phyloP scores from a whole-genome alignment of 169 alveolate genomes.

The Nephromyces sp. region DNA sequence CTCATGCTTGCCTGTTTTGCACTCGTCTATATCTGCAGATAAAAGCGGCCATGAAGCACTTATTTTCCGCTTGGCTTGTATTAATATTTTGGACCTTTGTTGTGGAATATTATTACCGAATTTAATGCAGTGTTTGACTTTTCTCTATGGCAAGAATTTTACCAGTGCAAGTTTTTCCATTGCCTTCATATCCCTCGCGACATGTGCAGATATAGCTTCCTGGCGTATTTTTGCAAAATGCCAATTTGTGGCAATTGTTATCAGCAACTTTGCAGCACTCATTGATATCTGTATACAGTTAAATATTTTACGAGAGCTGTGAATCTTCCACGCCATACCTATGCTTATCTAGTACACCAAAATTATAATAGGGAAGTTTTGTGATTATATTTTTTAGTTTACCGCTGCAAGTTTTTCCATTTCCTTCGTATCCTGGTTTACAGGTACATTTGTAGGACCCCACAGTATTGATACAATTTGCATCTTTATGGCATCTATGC shows the following conservation, averaged over 20 bases:
- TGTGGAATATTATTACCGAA: too few species aligned
- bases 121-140: too few species aligned
- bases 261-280: slow-evolving; percentile 41
- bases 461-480: slow-evolving; percentile 20
- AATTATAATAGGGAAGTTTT: neutral
- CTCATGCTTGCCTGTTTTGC: slow-evolving; percentile 11
- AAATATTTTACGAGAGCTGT: neutral
- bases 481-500: neutral
- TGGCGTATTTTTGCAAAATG: slow-evolving; percentile 39
- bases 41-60: slow-evolving; percentile 12
- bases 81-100: too few species aligned
- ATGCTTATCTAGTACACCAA: neutral
- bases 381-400: neutral
- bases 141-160: too few species aligned
- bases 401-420: slow-evolving; percentile 21
- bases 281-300: slow-evolving; percentile 33
- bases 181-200: slow-evolving; percentile 12
- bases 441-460: slow-evolving; percentile 31
- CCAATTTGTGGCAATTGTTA: slow-evolving; percentile 30
- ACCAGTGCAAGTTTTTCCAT: slow-evolving; percentile 17
- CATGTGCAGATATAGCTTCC: slow-evolving; percentile 18
- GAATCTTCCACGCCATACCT: neutral
- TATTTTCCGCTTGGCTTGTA: too few species aligned
- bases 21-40: slow-evolving; percentile 46
- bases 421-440: slow-evolving; percentile 20